phyloP scores from a whole-genome alignment of 1,284 basidiomycete species.

The Albatrellus sp. region DNA sequence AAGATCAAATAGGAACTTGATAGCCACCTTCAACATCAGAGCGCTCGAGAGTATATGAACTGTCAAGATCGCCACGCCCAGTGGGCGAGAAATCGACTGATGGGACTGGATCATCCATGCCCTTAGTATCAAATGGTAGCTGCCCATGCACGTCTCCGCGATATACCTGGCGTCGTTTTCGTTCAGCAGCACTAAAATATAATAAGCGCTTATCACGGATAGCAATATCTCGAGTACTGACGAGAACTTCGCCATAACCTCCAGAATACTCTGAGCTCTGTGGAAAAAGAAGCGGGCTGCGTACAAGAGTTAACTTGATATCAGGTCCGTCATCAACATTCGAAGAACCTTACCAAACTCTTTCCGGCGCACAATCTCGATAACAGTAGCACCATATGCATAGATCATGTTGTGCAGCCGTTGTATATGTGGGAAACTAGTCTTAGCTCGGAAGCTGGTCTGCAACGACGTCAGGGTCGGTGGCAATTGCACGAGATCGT shows the following conservation, averaged over 20 bases:
- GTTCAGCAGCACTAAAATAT: constrained; percentile 46
- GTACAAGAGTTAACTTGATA: not conserved
- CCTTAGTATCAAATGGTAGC: constrained; percentile 66
- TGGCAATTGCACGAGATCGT: constrained; percentile 62
- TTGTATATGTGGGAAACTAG: constrained; percentile 82
- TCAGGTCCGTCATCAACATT: not conserved
- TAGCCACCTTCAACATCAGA: constrained; percentile 57
- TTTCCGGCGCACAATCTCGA: constrained; percentile 83
- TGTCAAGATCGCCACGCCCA: constrained; percentile 27
- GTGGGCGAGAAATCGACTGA: constrained; percentile 65
- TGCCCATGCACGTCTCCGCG: constrained; percentile 69
- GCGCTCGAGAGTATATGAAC: constrained; percentile 52
- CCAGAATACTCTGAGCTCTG: constrained; percentile 63
- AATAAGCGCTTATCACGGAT: too few species aligned
- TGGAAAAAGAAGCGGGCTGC: constrained; percentile 68
- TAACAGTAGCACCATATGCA: constrained; percentile 85
- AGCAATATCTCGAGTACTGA: constrained; percentile 23
- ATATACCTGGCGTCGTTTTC: constrained; percentile 67
- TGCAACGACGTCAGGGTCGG: constrained; percentile 52
- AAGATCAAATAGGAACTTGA: not conserved
- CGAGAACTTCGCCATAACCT: constrained; percentile 77
- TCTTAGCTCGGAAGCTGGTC: constrained; percentile 57
- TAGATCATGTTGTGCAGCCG: constrained; percentile 85
- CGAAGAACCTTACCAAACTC: constrained; percentile 57
- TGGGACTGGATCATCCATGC: constrained; percentile 68